Evolutionary conservation across 148 eudicot genomes (phyloP), one percentile per base, ranked within the genome.

Genomic region (Dysphania ambrosioides): DNA sequence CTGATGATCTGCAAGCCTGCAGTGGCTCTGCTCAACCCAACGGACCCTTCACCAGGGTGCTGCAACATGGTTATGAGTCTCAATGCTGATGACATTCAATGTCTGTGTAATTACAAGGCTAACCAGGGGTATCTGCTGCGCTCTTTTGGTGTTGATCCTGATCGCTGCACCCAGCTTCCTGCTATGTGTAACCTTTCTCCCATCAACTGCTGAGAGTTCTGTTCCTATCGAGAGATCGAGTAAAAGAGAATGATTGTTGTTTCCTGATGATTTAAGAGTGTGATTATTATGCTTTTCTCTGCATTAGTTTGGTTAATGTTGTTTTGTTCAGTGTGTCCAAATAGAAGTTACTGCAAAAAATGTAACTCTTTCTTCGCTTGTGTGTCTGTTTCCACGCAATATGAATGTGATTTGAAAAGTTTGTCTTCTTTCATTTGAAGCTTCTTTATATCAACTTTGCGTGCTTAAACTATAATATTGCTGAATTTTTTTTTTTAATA

Each of bases 91-190:
- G 82, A 90, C 77, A n/a, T 88, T 68, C 59, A 55, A 21, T 90
- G 92, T 72, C 75, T 90, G 23, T 90, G 96, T 74, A 78, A 85
- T 30, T 79, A 82, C 81, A 88, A 81, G 78, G 78, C 79, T 69
- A 76, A 59, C 18, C 12, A 66, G 16, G 82, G 86, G 0, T 35
- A 10, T 3, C 7, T 79, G 75, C 44, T 88, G 63, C 84, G 82
- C 42, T 21, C 77, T 7, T 70, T 82, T 0, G 90, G 92, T 6
- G 83, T 90, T 19, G 83, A 88, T 72, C 88, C 92, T 21, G 75
- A 53, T 19, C 89, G 85, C 15, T 86, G 87, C 40, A 56, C 83
- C 32, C 78, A 79, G 34, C 90, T 90, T 38, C 92, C 92, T 27
- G 63, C n/a, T 26, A 66, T 81, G 74, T 90, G 92, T 73, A 69